phyloP scores from a whole-genome alignment of 1,139 yeast species.

The Spathaspora sp. region DNA sequence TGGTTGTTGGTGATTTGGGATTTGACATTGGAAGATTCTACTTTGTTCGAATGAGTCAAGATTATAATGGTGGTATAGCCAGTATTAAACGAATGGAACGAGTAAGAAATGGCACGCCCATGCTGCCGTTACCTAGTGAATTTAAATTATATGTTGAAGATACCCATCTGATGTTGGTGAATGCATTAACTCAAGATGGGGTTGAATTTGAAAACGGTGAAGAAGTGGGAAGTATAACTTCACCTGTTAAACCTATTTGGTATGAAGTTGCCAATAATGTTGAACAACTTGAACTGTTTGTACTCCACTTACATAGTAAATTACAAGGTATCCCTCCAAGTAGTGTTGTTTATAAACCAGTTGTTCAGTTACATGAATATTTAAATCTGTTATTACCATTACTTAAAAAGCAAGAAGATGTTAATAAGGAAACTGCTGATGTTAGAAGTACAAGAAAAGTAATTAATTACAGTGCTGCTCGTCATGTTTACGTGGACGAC shows the following conservation, averaged over 20 bases:
- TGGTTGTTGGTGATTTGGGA: constrained; percentile 49
- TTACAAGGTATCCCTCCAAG: constrained; percentile 24
- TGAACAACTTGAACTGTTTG: constrained; percentile 31
- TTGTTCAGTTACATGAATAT: constrained; percentile 25
- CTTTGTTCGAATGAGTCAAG: constrained; percentile 43
- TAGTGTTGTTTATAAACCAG: constrained; percentile 28
- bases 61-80: constrained; percentile 39
- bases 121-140: constrained; percentile 28
- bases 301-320: constrained; percentile 23
- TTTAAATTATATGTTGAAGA: constrained; percentile 56
- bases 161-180: constrained; percentile 35
- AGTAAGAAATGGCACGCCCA: constrained; percentile 20
- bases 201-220: constrained; percentile 37
- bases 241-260: constrained; percentile 21
- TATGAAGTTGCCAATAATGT: constrained; percentile 44
- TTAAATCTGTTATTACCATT: constrained; percentile 24
- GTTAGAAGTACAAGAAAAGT: constrained; percentile 17
- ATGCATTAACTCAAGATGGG: constrained; percentile 29
- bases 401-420: constrained; percentile 20
- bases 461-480: constrained; percentile 16
- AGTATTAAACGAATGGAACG: constrained; percentile 34
- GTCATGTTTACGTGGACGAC: constrained; percentile 8
- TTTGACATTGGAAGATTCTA: constrained; percentile 46
- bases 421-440: constrained; percentile 11
- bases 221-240: constrained; percentile 18